A percentile compares a stretch with the other conserved stretches of the same genome.
Evolutionary conservation across 495 filamentous ascomycete species (phyloP).

Genomic region (Penicillium psychrofluorescens): DNA sequence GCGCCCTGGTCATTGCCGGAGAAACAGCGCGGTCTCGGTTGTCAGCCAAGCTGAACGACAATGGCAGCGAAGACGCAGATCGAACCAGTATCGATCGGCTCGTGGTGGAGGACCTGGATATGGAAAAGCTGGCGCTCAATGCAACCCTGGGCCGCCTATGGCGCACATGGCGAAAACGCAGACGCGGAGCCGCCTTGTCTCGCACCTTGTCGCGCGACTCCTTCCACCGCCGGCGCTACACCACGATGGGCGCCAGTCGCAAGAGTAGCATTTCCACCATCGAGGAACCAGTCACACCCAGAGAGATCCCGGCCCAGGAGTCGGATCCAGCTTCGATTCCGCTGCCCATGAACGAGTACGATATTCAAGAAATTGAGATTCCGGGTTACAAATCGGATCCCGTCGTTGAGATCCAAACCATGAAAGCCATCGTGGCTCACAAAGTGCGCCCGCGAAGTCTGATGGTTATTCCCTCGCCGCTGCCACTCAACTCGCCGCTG

Average conservation of each 20-base stretch:
- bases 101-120: slow-evolving; percentile 82
- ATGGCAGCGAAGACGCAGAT: slow-evolving; percentile 14
- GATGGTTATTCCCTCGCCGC: slow-evolving; percentile 40
- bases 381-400: slow-evolving; percentile 52
- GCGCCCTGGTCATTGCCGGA: slow-evolving; percentile 78
- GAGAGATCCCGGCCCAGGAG: slow-evolving; percentile 11
- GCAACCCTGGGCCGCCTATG: slow-evolving; percentile 81
- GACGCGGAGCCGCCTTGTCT: slow-evolving; percentile 36
- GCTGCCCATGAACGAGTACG: slow-evolving; percentile 59
- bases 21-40: slow-evolving; percentile 77
- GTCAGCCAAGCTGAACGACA: slow-evolving; percentile 24
- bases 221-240: slow-evolving; percentile 27
- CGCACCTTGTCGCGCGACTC: slow-evolving; percentile 38
- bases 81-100: slow-evolving; percentile 49
- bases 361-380: slow-evolving; percentile 68
- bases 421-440: slow-evolving; percentile 37
- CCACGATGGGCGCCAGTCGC: slow-evolving; percentile 19
- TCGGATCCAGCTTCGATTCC: slow-evolving; percentile 49
- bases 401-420: slow-evolving; percentile 51
- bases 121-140: slow-evolving; percentile 88
- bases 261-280: slow-evolving; percentile 33
- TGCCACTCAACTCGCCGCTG: slow-evolving; percentile 2
- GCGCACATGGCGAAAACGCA: slow-evolving; percentile 90
- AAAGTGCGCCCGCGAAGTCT: slow-evolving; percentile 58
- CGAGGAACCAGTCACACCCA: slow-evolving; percentile 22